These are phyloP conservation scores for Galium porrigens DNA, from an alignment of 305 asterid genomes.

Conservation along the genomic window DNA sequence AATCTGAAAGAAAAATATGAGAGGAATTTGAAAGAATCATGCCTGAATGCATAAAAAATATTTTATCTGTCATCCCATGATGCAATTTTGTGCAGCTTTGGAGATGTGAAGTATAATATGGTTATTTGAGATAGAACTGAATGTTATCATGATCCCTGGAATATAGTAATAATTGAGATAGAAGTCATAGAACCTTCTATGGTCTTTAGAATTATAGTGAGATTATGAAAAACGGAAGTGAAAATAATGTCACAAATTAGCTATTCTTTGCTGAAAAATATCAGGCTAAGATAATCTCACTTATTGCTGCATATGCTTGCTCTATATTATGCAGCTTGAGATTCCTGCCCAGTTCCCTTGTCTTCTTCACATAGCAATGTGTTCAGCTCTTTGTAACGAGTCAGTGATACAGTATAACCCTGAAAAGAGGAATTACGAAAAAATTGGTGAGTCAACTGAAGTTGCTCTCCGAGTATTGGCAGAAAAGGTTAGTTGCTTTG, in stretches of 20 bases:
- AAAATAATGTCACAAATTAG: not conserved
- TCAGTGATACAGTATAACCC: slow-evolving; percentile 88
- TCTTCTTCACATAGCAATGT: slow-evolving; percentile 92
- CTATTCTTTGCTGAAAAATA: not conserved
- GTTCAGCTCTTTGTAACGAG: slow-evolving; percentile 97
- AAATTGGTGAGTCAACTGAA: slow-evolving; percentile 98
- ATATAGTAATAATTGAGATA: too few relatives aligned
- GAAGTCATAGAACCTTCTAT: not conserved
- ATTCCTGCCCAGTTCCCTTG: slow-evolving; percentile 77
- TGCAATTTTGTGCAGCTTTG: not conserved
- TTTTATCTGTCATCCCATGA: not conserved
- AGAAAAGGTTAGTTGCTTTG: slow-evolving; percentile 60
- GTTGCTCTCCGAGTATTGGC: slow-evolving; percentile 95
- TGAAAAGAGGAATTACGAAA: slow-evolving; percentile 77
- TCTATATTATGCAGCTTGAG: slow-evolving; percentile 62
- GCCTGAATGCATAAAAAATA: not conserved
- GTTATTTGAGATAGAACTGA: too few relatives aligned
- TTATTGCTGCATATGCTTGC: slow-evolving; percentile 10
- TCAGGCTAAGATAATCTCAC: not conserved
- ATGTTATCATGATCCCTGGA: too few relatives aligned
- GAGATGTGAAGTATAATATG: not conserved
- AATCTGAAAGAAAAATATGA: not conserved
- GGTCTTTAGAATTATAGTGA: not conserved
- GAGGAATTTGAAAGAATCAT: slow-evolving; percentile 7
- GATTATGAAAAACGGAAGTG: not conserved